Conservation (phyloP, 78 protist species). For the Dictyostelium citrinum region DNA sequence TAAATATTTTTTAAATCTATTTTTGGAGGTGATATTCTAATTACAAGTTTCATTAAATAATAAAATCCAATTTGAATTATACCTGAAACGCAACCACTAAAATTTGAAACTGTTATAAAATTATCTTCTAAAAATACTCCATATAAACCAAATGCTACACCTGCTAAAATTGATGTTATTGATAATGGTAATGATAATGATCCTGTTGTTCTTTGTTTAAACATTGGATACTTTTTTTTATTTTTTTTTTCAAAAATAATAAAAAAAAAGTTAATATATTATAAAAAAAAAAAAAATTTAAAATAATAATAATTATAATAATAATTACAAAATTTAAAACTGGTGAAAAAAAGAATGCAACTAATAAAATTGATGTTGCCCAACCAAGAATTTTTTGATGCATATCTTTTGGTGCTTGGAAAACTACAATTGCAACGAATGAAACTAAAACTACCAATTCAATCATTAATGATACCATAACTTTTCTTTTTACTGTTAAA, state of each 20-base stretch:
- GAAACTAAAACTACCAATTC: not conserved
- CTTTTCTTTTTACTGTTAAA: not conserved
- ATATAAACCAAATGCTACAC: constrained; percentile 5
- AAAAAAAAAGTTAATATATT: too few species aligned
- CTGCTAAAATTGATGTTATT: not conserved
- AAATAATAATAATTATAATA: not conserved
- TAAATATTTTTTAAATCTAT: not conserved
- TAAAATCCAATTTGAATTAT: not conserved
- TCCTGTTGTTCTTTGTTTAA: not conserved
- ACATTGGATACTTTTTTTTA: not conserved
- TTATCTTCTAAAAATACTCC: not conserved
- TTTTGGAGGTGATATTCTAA: not conserved
- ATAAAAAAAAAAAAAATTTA: not conserved
- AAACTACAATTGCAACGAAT: not conserved
- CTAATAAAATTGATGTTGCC: not conserved
- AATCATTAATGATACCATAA: not conserved
- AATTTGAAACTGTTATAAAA: not conserved
- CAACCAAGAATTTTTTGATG: not conserved
- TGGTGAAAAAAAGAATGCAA: not conserved
- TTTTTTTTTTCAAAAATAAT: not conserved
- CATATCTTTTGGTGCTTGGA: not conserved
- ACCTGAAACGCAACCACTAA: not conserved
- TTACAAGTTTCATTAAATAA: not conserved
- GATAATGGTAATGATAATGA: not conserved
- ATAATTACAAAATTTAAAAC: not conserved